Evolutionary conservation across 2,329 filamentous ascomycete genomes (phyloP), one percentile per base, ranked within the genome.

Genomic region (Cercospora sesami): DNA sequence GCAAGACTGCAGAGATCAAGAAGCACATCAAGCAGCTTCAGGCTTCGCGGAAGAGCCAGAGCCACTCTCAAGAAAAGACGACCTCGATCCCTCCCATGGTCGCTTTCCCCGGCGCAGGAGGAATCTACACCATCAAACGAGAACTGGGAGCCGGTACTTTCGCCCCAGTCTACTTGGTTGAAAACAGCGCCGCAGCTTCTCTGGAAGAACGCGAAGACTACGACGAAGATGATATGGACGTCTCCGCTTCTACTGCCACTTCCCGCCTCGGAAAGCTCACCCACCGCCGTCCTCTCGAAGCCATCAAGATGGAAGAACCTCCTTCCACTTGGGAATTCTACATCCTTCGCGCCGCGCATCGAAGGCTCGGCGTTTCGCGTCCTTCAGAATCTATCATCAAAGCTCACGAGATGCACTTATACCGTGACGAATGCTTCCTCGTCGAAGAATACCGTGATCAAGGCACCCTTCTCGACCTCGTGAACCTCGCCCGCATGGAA

Each of bases 281-380:
- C 0, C 81, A 82, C 45, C 88, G 91, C 51, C 82, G 83, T 53
- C 71, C 83, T 1, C 84, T 95, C 4, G 93, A 97, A 79, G 95
- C 95, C 1, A 85, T 99, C 73, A 99, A 99, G 80, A 94, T 97
- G 88, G 95, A 99, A 81, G 87, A 91, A 33, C 93, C 94, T 0
- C 92, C 94, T 0, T 91, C 89, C 4, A 86, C 91, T 0, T 99
- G 95, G 95, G 95, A 99, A 77, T 99, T 98, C 77, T 91, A 97
- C 80, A 96, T 99, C 80, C 93, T 98, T 83, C 90, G 92, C 1
- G 87, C 93, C 65, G 89, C 91, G 1, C 92, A 94, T 71, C 83
- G 86, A 23, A 91, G 95, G 0, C 84, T 99, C 0, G 90, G 90
- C 0, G 85, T 90, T 0, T 71, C 67, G 1, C 89, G 94, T 14